Conservation (phyloP, 177 flowering plant genomes). For the Tripterygium wilfordii region DNA sequence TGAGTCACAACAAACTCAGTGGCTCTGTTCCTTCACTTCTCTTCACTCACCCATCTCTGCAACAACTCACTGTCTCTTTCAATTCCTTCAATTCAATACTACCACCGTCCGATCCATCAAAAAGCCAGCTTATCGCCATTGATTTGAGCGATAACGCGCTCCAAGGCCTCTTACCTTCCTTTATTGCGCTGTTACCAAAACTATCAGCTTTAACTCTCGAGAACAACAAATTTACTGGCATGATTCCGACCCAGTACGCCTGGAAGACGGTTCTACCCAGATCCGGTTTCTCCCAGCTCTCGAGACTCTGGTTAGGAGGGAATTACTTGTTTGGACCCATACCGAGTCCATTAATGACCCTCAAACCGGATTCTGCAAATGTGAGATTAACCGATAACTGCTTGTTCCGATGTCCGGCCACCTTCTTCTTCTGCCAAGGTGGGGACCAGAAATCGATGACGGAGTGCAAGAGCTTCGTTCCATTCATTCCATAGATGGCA, state of each 20-base stretch:
- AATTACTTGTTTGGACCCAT: constrained; percentile 81
- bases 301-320: constrained; percentile 73
- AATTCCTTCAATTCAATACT: constrained; percentile 48
- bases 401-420: constrained; percentile 55
- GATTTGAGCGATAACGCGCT: constrained; percentile 67
- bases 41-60: constrained; percentile 73
- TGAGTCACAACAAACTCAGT: constrained; percentile 60
- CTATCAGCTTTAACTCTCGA: constrained; percentile 72
- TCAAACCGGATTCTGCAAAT: constrained; percentile 52
- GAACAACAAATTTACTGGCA: constrained; percentile 64
- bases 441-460: constrained; percentile 53
- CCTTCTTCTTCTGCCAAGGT: constrained; percentile 80
- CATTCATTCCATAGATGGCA: constrained; percentile 59
- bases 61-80: constrained; percentile 72
- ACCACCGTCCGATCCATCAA: constrained; percentile 16
- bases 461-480: constrained; percentile 57
- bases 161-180: constrained; percentile 55
- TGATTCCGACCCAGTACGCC: constrained; percentile 71
- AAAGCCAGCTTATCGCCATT: constrained; percentile 66
- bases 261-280: constrained; percentile 39
- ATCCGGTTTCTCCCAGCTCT: constrained; percentile 39
- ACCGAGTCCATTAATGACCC: constrained; percentile 56
- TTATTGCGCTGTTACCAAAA: constrained; percentile 64
- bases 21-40: constrained; percentile 52
- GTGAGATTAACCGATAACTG: constrained; percentile 72